These are phyloP conservation scores for Multifurca ochricompacta DNA, from an alignment of 768 basidiomycete species.

Conservation along the genomic window DNA sequence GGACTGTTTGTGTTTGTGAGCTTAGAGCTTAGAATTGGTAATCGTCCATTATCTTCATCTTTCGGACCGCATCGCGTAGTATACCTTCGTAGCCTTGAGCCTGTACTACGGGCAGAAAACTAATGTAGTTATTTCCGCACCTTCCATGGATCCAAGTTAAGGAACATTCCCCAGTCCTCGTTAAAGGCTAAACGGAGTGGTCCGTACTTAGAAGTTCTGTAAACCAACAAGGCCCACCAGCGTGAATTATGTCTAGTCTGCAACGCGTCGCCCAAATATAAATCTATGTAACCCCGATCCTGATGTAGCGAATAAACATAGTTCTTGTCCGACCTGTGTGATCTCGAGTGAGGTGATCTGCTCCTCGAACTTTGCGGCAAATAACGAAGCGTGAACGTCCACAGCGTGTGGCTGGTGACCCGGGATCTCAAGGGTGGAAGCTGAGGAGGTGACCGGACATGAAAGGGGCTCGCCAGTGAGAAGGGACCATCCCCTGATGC, in stretches of 20 bases:
- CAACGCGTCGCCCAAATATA: slow-evolving; percentile 7
- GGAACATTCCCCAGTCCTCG: too few relatives aligned
- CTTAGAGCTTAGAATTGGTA: not conserved
- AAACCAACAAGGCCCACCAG: not conserved
- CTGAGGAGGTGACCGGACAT: slow-evolving; percentile 14
- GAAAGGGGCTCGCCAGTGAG: slow-evolving; percentile 40
- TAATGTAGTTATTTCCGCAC: not conserved
- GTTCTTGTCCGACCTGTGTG: slow-evolving; percentile 6
- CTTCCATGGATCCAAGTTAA: too few relatives aligned
- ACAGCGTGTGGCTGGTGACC: not conserved
- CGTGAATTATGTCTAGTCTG: not conserved
- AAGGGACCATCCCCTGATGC: slow-evolving; percentile 64
- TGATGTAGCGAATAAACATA: slow-evolving; percentile 19
- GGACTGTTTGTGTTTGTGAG: too few relatives aligned
- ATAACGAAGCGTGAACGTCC: not conserved
- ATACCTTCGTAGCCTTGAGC: not conserved
- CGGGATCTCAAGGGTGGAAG: slow-evolving; percentile 13
- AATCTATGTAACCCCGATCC: slow-evolving; percentile 14
- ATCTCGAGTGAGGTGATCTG: slow-evolving; percentile 17
- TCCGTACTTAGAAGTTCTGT: not conserved
- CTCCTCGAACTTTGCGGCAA: slow-evolving; percentile 8
- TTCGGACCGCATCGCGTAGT: not conserved
- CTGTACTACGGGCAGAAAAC: not conserved
- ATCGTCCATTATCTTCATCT: not conserved
- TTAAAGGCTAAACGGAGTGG: not conserved